Base-by-base conservation (phyloP, 768 basidiomycete genomes). In the Suillus fuscotomentosus region DNA sequence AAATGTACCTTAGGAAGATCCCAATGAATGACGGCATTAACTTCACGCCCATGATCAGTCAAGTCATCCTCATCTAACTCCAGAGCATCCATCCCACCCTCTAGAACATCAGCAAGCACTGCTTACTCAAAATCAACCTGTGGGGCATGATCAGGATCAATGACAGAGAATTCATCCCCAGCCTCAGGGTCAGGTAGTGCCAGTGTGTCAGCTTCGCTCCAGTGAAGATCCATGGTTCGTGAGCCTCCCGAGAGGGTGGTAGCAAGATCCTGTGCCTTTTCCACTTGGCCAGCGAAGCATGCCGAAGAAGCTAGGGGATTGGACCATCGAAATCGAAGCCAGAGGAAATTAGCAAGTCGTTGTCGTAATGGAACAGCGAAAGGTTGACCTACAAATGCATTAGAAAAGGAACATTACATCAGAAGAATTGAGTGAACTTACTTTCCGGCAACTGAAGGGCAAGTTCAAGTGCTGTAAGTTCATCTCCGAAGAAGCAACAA, bases 401-500 rank as follows among this genome's bases (percentile, higher is more conserved):
- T 2, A 48, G 3, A 31, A 31, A 31, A 31, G 3, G 27, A 0
- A 48, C 13, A 24, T 48, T 13, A 39, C 1, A 3, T 24, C 1
- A 48, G 22, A 48, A 13, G 10, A 39, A 39, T 39, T 10, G 11
- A 24, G 13, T 48, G 24, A 48, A 63, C 68, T 61, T 39, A 67
- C 71, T 62, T 3, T 50, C n/a, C 1, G 67, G 41, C n/a, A 24
- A 36, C 1, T 11, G 42, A 20, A 71, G n/a, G 20, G 68, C 22
- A 27, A 66, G 63, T 34, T 73, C 75, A 2, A 79, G 60, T 0
- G 71, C 69, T 0, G 57, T 43, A 0, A 80, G 55, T 53, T 80
- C 77, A 7, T 63, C 41, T 0, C 72, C 67, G 60, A 73, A 79
- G 79, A 79, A 82, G 0, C 63, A 53, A 39, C 74, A 77, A 0